A percentile compares a stretch with the other conserved stretches of the same genome.
phyloP scores from a whole-genome alignment of 257 asterid species.

The Galeopsis tetrahit region DNA sequence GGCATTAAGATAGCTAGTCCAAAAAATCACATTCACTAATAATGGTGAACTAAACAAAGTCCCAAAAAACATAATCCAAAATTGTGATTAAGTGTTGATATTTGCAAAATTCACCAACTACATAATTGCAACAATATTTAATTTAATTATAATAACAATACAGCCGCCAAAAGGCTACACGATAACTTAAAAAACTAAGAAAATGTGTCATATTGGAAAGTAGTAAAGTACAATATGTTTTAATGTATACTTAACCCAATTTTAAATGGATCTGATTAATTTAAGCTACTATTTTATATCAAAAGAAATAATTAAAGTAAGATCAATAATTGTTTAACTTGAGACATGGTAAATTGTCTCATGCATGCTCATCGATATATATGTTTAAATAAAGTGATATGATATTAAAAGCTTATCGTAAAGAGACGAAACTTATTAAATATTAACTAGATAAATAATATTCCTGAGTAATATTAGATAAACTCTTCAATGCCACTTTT shows the following conservation, averaged over 20 bases:
- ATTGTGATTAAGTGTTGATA: too few species aligned
- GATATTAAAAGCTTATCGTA: background rate
- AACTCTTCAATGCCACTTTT: background rate
- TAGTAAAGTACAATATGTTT: background rate
- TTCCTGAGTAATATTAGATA: too few species aligned
- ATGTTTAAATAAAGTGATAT: background rate
- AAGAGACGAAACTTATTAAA: background rate
- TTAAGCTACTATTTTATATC: background rate
- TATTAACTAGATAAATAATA: too few species aligned
- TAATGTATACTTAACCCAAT: background rate
- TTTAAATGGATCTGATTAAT: background rate
- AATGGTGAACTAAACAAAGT: too few species aligned
- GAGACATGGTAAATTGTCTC: constrained; percentile 19
- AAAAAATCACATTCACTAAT: too few species aligned
- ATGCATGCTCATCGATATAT: constrained; percentile 7
- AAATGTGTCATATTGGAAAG: constrained; percentile 7
- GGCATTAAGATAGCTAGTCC: too few species aligned
- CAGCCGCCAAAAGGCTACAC: constrained; percentile 29
- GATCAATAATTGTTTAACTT: background rate
- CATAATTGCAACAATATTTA: background rate
- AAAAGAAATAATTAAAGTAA: background rate
- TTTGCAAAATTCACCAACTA: background rate
- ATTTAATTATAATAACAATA: background rate
- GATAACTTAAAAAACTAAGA: constrained; percentile 2
- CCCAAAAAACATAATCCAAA: too few species aligned